Evolutionary conservation across 495 filamentous ascomycete genomes (phyloP), one percentile per base, ranked within the genome.

Genomic region (Lophiotrema nucula): DNA sequence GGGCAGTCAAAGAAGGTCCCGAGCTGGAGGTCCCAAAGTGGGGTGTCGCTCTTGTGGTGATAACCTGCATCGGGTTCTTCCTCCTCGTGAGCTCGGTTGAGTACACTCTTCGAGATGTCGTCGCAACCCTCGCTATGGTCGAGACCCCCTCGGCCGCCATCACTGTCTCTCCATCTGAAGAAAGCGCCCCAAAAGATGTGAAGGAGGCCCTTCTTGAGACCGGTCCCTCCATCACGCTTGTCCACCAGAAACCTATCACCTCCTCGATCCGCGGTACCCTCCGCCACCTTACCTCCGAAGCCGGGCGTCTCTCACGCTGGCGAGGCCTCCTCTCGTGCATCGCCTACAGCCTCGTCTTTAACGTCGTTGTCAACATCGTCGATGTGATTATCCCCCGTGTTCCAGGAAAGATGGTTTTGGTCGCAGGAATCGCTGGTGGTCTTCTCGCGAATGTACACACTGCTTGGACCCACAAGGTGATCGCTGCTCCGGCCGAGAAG

Each of bases 381-480:
- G 27, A 68, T 26, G 57, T 61, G 35, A 43, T 78, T 16, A 41
- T 79, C n/a, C 56, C 76, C 39, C 47, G 25, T 12, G 51, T 66
- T 35, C 72, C 74, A 39, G 70, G 73, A 21, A 63, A 52, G 19
- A 39, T 54, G 46, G 44, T 73, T 39, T 13, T 85, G 16, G 60
- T 69, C 3, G 60, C 69, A 26, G 67, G 74, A 15, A 0, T 81
- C 46, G 35, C 74, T 39, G 70, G 71, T 28, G 53, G 82, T n/a
- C 59, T 77, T 3, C 52, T 79, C 31, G 71, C 77, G 12, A 80
- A 76, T 54, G 63, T 82, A 51, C 74, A 77, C 48, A 75, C 83
- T 60, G 72, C 77, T 43, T 85, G 84, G 79, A 76, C 83, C 4
- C 80, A 85, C 70, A 81, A 80, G 57, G 76, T 83, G 56, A 83